Evolutionary conservation across 805 yeast species (phyloP).

Genomic region (Nakazawaea ernobii): DNA sequence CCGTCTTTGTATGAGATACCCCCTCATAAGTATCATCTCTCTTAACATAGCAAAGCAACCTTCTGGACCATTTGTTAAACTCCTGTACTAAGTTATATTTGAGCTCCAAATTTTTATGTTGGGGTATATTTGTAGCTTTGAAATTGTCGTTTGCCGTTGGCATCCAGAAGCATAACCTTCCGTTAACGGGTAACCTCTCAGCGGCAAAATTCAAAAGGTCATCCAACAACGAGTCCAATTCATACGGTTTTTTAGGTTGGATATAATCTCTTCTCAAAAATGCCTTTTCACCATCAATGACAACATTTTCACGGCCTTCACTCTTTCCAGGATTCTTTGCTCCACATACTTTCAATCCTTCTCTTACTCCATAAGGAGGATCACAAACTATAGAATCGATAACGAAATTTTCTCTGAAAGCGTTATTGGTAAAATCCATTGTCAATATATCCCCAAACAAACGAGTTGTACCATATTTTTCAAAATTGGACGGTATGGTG

Average conservation of each 20-base stretch:
- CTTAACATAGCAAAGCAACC: conserved; percentile 76
- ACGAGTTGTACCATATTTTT: conserved; percentile 57
- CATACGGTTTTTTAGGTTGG: conserved; percentile 89
- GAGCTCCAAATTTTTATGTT: conserved; percentile 67
- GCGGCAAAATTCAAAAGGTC: conserved; percentile 75
- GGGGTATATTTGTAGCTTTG: conserved; percentile 62
- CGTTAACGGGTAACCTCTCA: conserved; percentile 61
- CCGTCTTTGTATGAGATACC: conserved; percentile 32
- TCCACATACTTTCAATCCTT: conserved; percentile 90
- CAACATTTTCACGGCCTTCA: conserved; percentile 63
- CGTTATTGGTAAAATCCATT: conserved; percentile 93
- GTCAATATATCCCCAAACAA: conserved; percentile 71
- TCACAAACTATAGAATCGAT: conserved; percentile 88
- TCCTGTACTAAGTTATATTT: conserved; percentile 76
- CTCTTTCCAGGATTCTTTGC: conserved; percentile 62
- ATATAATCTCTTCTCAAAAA: conserved; percentile 75
- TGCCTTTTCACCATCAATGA: conserved; percentile 78
- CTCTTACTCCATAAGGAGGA: conserved; percentile 97
- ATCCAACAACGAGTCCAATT: conserved; percentile 67
- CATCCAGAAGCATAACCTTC: conserved; percentile 94
- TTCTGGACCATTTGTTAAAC: conserved; percentile 90
- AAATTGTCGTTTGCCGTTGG: conserved; percentile 91
- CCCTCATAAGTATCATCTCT: conserved; percentile 48
- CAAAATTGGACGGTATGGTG: conserved; percentile 52
- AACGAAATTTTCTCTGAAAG: conserved; percentile 54